These are phyloP conservation scores for Hibiscus trionum DNA, from an alignment of 345 rosid species.

Conservation along the genomic window DNA sequence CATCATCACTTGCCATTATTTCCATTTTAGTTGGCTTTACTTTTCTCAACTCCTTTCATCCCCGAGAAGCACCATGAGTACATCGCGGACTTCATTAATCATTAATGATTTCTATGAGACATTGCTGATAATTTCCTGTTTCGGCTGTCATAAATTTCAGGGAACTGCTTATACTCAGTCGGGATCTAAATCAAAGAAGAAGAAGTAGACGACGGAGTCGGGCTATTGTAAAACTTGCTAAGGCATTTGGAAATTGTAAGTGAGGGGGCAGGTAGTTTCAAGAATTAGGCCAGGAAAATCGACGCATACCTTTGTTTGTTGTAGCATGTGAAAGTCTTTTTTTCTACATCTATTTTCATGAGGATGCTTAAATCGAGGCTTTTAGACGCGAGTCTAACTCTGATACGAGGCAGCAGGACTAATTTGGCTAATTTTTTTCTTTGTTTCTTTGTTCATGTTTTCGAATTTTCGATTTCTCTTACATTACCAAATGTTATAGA, in stretches of 20 bases:
- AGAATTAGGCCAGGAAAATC: slow-evolving; percentile 24
- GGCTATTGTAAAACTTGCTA: slow-evolving; percentile 23
- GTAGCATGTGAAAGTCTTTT: slow-evolving; percentile 34
- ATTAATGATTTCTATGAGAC: not conserved
- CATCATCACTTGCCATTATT: not conserved
- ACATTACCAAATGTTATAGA: not conserved
- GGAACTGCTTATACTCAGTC: slow-evolving; percentile 63
- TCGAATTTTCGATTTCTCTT: not conserved
- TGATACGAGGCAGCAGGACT: slow-evolving; percentile 19
- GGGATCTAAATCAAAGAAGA: slow-evolving; percentile 67
- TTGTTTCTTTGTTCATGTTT: not conserved
- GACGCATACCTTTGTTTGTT: slow-evolving; percentile 28
- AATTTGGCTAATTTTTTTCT: not conserved
- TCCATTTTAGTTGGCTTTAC: not conserved
- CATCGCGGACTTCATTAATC: not conserved
- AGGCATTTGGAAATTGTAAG: slow-evolving; percentile 19
- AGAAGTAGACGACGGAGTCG: slow-evolving; percentile 41
- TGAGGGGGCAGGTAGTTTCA: slow-evolving; percentile 20
- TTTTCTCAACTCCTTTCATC: not conserved
- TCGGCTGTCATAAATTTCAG: slow-evolving; percentile 22
- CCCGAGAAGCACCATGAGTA: not conserved
- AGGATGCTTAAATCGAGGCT: slow-evolving; percentile 27
- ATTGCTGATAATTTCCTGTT: not conserved
- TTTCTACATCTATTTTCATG: slow-evolving; percentile 1
- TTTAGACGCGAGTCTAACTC: slow-evolving; percentile 15